Evolutionary conservation across 208 protist species (phyloP).

Genomic region (Angomonas ambiguus): DNA sequence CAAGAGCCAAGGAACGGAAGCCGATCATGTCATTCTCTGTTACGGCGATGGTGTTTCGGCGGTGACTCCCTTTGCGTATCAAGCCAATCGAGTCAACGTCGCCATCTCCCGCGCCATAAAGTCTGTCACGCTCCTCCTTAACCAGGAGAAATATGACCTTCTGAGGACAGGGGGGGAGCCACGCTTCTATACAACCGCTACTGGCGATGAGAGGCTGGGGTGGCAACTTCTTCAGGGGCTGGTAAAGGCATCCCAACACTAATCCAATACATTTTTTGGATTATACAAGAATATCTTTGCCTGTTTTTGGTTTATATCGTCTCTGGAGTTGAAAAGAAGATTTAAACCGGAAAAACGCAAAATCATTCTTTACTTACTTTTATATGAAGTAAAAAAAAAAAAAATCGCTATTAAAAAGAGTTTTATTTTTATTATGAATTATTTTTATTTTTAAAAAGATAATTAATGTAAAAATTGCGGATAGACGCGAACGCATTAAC

Average conservation of each 20-base stretch:
- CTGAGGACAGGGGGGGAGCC: too few species aligned
- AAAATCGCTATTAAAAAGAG: slow-evolving; percentile 1
- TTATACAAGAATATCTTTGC: too few species aligned
- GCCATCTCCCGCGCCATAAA: slow-evolving; percentile 13
- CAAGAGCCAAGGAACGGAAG: slow-evolving; percentile 14
- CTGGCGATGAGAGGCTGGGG: too few species aligned
- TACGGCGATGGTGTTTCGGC: slow-evolving; percentile 7
- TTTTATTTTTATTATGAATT: slow-evolving; percentile 1
- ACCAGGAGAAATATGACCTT: slow-evolving; percentile 4
- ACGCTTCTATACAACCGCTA: too few species aligned
- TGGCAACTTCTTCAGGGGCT: too few species aligned
- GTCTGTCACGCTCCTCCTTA: slow-evolving; percentile 9
- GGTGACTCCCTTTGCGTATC: slow-evolving; percentile 10
- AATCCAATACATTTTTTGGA: too few species aligned
- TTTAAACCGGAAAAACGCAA: neutral
- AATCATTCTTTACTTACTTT: neutral
- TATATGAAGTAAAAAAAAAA: slow-evolving; percentile 9
- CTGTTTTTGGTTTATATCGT: too few species aligned
- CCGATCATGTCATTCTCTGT: slow-evolving; percentile 12
- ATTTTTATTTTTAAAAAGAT: slow-evolving; percentile 4
- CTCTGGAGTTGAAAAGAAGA: too few species aligned
- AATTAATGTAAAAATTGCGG: slow-evolving; percentile 14
- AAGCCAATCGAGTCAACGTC: slow-evolving; percentile 17
- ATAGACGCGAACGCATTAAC: too few species aligned
- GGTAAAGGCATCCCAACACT: too few species aligned